Percentiles rank a stretch among this genome's conserved stretches.
These are phyloP conservation scores for Pyrrhoderma noxium DNA, from an alignment of 1,284 basidiomycete species.

Conservation along the genomic window DNA sequence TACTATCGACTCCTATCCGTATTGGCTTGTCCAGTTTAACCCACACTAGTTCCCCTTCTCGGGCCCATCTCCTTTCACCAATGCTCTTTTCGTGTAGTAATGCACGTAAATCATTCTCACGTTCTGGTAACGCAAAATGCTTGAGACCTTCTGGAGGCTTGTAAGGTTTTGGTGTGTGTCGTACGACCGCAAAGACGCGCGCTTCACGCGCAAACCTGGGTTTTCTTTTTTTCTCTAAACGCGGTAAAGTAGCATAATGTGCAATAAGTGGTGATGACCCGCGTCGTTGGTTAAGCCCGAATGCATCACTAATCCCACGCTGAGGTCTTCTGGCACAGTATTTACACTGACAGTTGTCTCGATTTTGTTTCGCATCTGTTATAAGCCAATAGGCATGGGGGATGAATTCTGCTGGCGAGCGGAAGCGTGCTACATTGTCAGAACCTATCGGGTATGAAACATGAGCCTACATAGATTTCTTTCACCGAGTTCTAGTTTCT, in stretches of 20 bases:
- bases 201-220: not conserved
- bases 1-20: slow-evolving; percentile 25
- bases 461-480: too few species aligned
- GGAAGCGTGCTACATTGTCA: slow-evolving; percentile 43
- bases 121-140: slow-evolving; percentile 46
- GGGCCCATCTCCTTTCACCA: slow-evolving; percentile 45
- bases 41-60: slow-evolving; percentile 71
- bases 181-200: slow-evolving; percentile 45
- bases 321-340: slow-evolving; percentile 69
- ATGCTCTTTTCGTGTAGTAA: slow-evolving; percentile 32
- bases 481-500: too few species aligned
- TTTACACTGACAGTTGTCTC: slow-evolving; percentile 61
- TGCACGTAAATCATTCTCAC: slow-evolving; percentile 52
- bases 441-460: slow-evolving; percentile 43
- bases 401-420: slow-evolving; percentile 73
- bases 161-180: slow-evolving; percentile 39
- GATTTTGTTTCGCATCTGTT: slow-evolving; percentile 41
- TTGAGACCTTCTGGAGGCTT: slow-evolving; percentile 38
- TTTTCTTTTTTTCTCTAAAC: slow-evolving; percentile 1
- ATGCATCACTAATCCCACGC: slow-evolving; percentile 52
- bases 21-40: slow-evolving; percentile 52
- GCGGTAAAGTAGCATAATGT: not conserved
- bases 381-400: slow-evolving; percentile 77
- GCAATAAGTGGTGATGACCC: slow-evolving; percentile 6
- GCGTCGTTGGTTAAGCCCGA: slow-evolving; percentile 35